A percentile compares a stretch with the other conserved stretches of the same genome.
Evolutionary conservation across 1,284 basidiomycete genomes (phyloP).

Genomic region (Mixia osmundae): DNA sequence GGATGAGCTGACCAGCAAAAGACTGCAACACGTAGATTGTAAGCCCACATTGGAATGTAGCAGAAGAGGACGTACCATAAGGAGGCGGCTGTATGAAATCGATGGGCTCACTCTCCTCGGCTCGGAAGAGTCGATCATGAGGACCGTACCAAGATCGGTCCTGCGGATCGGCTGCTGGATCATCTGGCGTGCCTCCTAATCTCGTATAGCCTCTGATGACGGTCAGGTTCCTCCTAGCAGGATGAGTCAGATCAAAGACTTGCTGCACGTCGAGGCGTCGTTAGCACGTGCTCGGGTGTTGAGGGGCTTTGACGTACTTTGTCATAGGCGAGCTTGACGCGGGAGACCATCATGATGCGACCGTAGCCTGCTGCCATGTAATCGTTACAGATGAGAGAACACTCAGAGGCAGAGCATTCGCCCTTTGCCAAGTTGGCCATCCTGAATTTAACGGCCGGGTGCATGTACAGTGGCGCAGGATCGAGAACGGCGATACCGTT

Average conservation of each 20-base stretch:
- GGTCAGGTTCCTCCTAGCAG: constrained; percentile 58
- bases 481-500: constrained; percentile 70
- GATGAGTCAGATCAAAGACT: constrained; percentile 44
- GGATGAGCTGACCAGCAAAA: too few relatives aligned
- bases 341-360: constrained; percentile 80
- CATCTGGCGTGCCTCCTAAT: constrained; percentile 73
- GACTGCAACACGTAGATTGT: neutral
- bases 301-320: constrained; percentile 29
- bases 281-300: neutral
- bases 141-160: constrained; percentile 86
- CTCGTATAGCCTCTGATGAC: constrained; percentile 79
- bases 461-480: constrained; percentile 71
- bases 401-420: constrained; percentile 82
- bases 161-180: constrained; percentile 79
- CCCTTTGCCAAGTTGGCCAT: constrained; percentile 58
- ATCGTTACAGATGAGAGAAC: constrained; percentile 75
- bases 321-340: constrained; percentile 86
- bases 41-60: neutral
- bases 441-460: constrained; percentile 67
- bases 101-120: constrained; percentile 54
- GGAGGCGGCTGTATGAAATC: constrained; percentile 59
- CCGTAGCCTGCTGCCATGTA: constrained; percentile 46
- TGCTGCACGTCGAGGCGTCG: neutral
- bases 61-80: constrained; percentile 42
- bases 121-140: constrained; percentile 69